Conservation (phyloP, 495 filamentous ascomycete genomes). For the Wilcoxina mikolae region DNA sequence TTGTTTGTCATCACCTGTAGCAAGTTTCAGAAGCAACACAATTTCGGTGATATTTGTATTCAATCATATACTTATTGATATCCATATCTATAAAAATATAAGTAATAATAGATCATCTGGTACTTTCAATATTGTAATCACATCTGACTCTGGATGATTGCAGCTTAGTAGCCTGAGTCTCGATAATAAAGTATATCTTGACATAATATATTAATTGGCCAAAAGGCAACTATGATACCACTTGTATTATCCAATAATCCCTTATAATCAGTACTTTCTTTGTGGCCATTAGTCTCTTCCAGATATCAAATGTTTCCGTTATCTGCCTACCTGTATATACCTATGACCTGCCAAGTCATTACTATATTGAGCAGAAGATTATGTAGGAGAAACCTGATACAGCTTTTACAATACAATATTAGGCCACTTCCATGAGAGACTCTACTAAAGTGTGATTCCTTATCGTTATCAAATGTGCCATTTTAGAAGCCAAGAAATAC, state of each 20-base stretch:
- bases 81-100: background rate
- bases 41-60: no score
- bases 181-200: no score
- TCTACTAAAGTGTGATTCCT: background rate
- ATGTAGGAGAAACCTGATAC: background rate
- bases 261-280: no score
- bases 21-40: no score
- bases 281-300: no score
- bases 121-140: background rate
- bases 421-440: background rate
- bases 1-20: no score
- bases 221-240: no score
- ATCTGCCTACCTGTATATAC: background rate
- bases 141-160: background rate
- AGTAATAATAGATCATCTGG: background rate
- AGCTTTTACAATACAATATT: background rate
- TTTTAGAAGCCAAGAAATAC: background rate
- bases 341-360: slow-evolving; percentile 27
- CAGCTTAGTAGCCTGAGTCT: background rate
- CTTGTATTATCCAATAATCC: no score
- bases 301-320: background rate
- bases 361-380: slow-evolving; percentile 15
- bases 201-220: no score
- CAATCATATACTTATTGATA: background rate
- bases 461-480: background rate